Evolutionary conservation across 108 stramenopile genomes (phyloP).

Genomic region (Stephanodiscus triporus): DNA sequence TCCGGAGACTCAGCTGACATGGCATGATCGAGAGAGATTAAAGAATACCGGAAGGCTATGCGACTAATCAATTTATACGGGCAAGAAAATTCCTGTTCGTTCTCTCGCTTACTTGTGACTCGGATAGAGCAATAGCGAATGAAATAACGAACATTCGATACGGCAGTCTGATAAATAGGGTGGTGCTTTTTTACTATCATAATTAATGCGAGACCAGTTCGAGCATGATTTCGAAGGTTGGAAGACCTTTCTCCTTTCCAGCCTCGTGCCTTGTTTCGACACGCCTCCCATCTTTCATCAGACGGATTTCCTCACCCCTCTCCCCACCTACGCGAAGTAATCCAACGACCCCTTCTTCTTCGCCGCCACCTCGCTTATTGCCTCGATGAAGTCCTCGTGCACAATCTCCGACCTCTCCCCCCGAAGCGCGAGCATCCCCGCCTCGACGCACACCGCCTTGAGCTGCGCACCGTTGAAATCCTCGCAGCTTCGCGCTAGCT

Average conservation of each 20-base stretch:
- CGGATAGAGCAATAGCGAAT: too few species aligned
- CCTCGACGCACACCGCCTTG: constrained; percentile 99
- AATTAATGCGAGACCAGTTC: not conserved
- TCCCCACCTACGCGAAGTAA: constrained; percentile 87
- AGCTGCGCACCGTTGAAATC: constrained; percentile 99
- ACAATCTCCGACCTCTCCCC: constrained; percentile 74
- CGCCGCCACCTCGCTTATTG: constrained; percentile 95
- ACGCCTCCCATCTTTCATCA: not conserved
- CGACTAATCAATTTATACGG: not conserved
- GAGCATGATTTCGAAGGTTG: too few species aligned
- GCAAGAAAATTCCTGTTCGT: not conserved
- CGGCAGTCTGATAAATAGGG: too few species aligned
- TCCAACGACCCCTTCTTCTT: constrained; percentile 98
- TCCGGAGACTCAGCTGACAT: constrained; percentile 63
- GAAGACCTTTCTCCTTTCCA: not conserved
- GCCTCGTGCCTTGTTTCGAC: not conserved
- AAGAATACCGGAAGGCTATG: constrained; percentile 28
- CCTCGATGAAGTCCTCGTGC: constrained; percentile 98
- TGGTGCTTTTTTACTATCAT: not conserved
- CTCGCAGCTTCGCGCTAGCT: constrained; percentile 93
- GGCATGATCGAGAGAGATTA: constrained; percentile 54
- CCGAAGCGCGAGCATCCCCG: constrained; percentile 97
- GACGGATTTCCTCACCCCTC: not conserved
- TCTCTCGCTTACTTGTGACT: too few species aligned
- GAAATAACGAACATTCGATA: too few species aligned